A percentile compares a stretch with the other conserved stretches of the same genome.
phyloP scores from a whole-genome alignment of 352 stramenopile species.

The Phytophthora europaea region DNA sequence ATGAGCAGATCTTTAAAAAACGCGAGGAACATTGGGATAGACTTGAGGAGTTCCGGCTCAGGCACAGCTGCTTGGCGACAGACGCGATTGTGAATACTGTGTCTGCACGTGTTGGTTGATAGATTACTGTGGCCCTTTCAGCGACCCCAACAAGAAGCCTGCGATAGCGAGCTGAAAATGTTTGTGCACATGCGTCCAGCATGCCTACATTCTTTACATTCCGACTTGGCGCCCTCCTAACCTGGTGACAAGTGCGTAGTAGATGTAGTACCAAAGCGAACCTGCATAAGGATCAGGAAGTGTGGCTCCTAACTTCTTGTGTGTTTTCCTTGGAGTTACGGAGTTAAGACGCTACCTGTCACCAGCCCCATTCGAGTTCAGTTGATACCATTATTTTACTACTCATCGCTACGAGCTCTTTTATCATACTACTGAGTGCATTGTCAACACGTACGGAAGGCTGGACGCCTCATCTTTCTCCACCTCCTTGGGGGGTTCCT shows the following conservation, averaged over 20 bases:
- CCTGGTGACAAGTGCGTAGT: no score
- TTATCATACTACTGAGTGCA: conserved; percentile 25
- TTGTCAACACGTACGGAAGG: conserved; percentile 61
- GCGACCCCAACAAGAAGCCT: not conserved
- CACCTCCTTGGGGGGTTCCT: conserved; percentile 52
- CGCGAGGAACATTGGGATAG: not conserved
- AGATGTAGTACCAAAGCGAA: no score
- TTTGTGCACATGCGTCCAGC: no score
- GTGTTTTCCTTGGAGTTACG: no score
- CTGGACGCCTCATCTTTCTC: conserved; percentile 61
- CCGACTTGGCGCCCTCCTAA: no score
- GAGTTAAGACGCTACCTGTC: no score
- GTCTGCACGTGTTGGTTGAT: conserved; percentile 9
- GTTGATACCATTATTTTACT: not conserved
- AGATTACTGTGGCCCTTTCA: conserved; percentile 3
- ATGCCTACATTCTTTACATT: no score
- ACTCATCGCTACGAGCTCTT: not conserved
- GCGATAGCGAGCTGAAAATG: not conserved
- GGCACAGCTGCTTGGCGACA: conserved; percentile 2
- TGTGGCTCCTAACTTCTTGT: no score
- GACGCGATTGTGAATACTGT: not conserved
- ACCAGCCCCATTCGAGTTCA: not conserved
- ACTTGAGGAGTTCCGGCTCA: not conserved
- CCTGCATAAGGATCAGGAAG: no score
- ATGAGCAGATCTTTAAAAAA: conserved; percentile 3